These are phyloP conservation scores for Gyromitra esculenta DNA, from an alignment of 2,329 filamentous ascomycete genomes.

Conservation along the genomic window DNA sequence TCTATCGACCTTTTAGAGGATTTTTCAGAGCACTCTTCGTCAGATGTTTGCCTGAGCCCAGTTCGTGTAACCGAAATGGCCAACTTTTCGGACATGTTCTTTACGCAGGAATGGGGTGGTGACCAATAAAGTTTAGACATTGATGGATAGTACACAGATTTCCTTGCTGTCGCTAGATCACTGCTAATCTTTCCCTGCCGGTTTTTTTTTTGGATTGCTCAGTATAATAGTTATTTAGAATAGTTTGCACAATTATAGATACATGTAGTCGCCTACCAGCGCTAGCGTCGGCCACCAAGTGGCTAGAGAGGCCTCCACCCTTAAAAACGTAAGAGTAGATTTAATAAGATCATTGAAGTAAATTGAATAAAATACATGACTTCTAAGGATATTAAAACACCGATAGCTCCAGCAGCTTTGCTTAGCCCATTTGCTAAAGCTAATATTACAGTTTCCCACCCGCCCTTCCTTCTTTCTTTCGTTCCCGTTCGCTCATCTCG, in stretches of 20 bases:
- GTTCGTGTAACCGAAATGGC: not conserved
- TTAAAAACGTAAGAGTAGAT: not conserved
- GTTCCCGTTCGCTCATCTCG: conserved; percentile 47
- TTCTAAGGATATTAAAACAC: not conserved
- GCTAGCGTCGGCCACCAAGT: no score
- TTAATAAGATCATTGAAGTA: not conserved
- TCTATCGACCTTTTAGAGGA: not conserved
- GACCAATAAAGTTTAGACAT: not conserved
- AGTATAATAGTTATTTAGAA: no score
- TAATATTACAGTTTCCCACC: conserved; percentile 28
- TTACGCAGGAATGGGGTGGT: not conserved
- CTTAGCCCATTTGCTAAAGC: not conserved
- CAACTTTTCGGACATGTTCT: not conserved
- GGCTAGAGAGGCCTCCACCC: no score
- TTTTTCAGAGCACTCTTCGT: not conserved
- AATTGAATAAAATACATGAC: conserved; percentile 13
- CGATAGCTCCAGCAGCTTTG: not conserved
- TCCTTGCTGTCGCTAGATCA: not conserved
- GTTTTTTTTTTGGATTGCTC: not conserved
- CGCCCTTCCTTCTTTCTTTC: conserved; percentile 32
- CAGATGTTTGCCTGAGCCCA: not conserved
- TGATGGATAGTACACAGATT: not conserved
- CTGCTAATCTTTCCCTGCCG: not conserved
- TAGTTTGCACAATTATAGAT: no score
- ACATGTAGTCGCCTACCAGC: no score